A percentile compares a stretch with the other conserved stretches of the same genome.
These are phyloP conservation scores for Linnemannia hyalina DNA, from an alignment of 192 early-diverging fungal species.

Conservation along the genomic window DNA sequence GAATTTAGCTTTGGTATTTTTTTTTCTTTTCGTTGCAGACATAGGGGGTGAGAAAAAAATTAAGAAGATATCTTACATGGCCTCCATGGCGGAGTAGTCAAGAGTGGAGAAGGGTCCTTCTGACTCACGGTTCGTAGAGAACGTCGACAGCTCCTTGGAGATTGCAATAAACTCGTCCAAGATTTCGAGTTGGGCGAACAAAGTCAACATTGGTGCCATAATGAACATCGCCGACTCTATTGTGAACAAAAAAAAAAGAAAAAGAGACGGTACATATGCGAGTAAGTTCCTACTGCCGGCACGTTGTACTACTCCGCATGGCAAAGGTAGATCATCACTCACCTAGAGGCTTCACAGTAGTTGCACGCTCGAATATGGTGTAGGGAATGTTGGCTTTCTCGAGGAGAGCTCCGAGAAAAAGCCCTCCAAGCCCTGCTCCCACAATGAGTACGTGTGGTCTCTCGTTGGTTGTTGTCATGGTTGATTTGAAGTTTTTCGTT, in stretches of 20 bases:
- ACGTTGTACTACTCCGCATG: too few relatives aligned
- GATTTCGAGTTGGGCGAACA: slow-evolving; percentile 9
- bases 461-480: too few relatives aligned
- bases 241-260: too few relatives aligned
- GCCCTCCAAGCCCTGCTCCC: background rate
- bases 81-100: background rate
- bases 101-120: background rate
- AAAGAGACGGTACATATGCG: too few relatives aligned
- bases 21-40: too few relatives aligned
- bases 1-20: too few relatives aligned
- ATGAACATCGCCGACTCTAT: too few relatives aligned
- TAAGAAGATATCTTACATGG: background rate
- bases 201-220: too few relatives aligned
- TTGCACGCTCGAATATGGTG: background rate
- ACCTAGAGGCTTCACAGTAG: background rate
- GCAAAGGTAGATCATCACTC: background rate
- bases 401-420: background rate
- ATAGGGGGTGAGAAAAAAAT: background rate
- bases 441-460: background rate
- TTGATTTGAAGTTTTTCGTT: too few relatives aligned
- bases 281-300: too few relatives aligned
- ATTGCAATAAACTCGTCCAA: slow-evolving; percentile 9
- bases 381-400: slow-evolving; percentile 10
- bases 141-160: background rate
- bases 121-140: background rate